Evolutionary conservation across 768 basidiomycete genomes (phyloP), one percentile per base, ranked within the genome.

Genomic region (Kwoniella bestiolae): DNA sequence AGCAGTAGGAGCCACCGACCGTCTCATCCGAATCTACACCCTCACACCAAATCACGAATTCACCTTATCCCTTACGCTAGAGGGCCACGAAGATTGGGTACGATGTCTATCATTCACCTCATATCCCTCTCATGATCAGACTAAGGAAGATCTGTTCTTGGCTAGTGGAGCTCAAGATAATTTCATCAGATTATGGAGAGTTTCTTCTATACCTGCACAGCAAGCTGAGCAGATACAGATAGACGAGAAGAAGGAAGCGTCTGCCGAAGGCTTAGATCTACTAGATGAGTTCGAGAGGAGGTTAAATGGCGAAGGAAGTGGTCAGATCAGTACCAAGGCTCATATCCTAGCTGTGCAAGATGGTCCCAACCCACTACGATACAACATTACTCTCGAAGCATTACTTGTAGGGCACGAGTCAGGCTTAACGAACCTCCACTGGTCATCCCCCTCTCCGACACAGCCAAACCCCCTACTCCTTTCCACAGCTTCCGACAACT

Each of bases 61-160:
- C 58, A 49, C 21, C 18, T 63, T 66, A 23, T 44, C 78, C 2
- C 58, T 81, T 18, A 70, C 71, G 6, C 67, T 84, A 14, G 81
- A 82, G 12, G 96, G 96, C 2, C 96, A 99, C 75, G 91, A 96
- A 84, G 95, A 99, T 74, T 99, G 96, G 96, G 85, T 98, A 59
- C 88, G 90, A 58, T 85, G 87, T 65, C 86, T 98, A 38, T 85
- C 88, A 1, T 93, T 97, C 79, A 71, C 77, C 7, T 34, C 69
- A 0, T 78, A 70, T 50, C 78, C 69, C 12, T 50, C 58, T 3
- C 23, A 56, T 32, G 47, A 73, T 60, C 18, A 67, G 73, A 4
- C 66, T 78, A 3, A 74, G 79, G 1, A 82, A 84, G 82, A 83
- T 31, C 83, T 97, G 7, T 78, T 90, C 0, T 84, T 99, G 38